phyloP scores from a whole-genome alignment of 495 filamentous ascomycete species.

The Melanomma pulvis-pyrius region DNA sequence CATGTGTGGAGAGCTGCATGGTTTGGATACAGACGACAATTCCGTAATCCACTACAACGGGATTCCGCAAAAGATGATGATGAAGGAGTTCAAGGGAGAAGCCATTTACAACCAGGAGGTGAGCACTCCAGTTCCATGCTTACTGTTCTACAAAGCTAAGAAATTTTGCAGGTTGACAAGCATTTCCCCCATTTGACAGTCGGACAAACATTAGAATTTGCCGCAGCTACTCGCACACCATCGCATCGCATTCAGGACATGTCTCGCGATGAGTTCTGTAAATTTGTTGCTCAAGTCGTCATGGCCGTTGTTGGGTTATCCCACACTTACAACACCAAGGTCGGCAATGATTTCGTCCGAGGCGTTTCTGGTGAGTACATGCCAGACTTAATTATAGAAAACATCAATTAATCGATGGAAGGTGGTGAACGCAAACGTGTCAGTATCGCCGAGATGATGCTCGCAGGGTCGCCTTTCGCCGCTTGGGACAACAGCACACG shows the following conservation, averaged over 20 bases:
- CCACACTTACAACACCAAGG: slow-evolving; percentile 45
- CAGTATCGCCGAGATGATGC: slow-evolving; percentile 42
- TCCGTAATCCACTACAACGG: slow-evolving; percentile 32
- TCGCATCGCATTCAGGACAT: slow-evolving; percentile 40
- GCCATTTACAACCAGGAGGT: slow-evolving; percentile 42
- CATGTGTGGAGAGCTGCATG: slow-evolving; percentile 24
- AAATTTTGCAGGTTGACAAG: slow-evolving; percentile 44
- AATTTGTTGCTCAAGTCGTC: slow-evolving; percentile 40
- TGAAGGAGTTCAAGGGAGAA: slow-evolving; percentile 46
- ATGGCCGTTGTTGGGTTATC: slow-evolving; percentile 46
- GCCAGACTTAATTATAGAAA: background rate
- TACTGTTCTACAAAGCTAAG: slow-evolving; percentile 34
- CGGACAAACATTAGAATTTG: slow-evolving; percentile 44
- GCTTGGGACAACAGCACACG: slow-evolving; percentile 48
- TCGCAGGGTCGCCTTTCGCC: slow-evolving; percentile 47
- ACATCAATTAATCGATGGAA: background rate
- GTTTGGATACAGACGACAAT: slow-evolving; percentile 14
- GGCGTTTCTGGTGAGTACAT: slow-evolving; percentile 42
- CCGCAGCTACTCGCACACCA: slow-evolving; percentile 45
- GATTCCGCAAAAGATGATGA: slow-evolving; percentile 27
- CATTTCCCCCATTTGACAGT: slow-evolving; percentile 45
- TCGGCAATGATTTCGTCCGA: slow-evolving; percentile 47
- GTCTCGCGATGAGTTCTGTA: slow-evolving; percentile 26
- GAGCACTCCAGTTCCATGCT: slow-evolving; percentile 36
- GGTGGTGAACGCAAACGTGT: slow-evolving; percentile 46